phyloP scores from a whole-genome alignment of 495 filamentous ascomycete genomes.

The Elaphomyces granulatus region DNA sequence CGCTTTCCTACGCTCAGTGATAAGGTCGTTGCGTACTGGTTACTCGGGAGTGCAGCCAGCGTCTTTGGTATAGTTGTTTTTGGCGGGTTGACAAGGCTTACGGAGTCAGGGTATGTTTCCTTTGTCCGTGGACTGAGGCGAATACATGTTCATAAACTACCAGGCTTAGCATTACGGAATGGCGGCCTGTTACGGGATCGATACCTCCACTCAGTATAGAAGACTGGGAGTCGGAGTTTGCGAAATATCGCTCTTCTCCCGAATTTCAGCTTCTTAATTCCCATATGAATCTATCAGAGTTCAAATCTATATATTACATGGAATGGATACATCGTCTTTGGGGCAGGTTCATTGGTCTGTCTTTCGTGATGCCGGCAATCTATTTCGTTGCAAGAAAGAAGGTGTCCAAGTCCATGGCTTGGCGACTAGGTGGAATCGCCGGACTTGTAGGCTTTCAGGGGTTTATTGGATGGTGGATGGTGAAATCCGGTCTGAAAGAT shows the following conservation, averaged over 20 bases:
- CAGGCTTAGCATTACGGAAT: slow-evolving; percentile 97
- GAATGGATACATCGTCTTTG: slow-evolving; percentile 95
- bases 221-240: slow-evolving; percentile 85
- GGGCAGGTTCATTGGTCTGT: slow-evolving; percentile 83
- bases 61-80: slow-evolving; percentile 97
- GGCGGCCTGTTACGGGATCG: slow-evolving; percentile 89
- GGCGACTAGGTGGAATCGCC: slow-evolving; percentile 65
- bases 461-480: slow-evolving; percentile 98
- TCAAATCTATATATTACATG: slow-evolving; percentile 99
- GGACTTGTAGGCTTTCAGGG: slow-evolving; percentile 90
- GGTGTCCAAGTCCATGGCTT: slow-evolving; percentile 64
- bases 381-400: slow-evolving; percentile 78
- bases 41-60: slow-evolving; percentile 75
- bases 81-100: slow-evolving; percentile 82
- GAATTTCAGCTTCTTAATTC: slow-evolving; percentile 86
- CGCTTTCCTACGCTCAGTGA: slow-evolving; percentile 59
- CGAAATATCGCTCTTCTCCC: slow-evolving; percentile 77
- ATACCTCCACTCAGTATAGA: slow-evolving; percentile 62
- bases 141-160: neutral
- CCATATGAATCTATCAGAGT: slow-evolving; percentile 79
- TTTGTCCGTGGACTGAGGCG: neutral
- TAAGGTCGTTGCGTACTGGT: slow-evolving; percentile 77
- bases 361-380: slow-evolving; percentile 71
- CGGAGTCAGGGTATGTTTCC: slow-evolving; percentile 73
- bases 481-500: slow-evolving; percentile 86